Conservation (phyloP, 192 early-diverging fungal species). For the Entomortierella parvispora region DNA sequence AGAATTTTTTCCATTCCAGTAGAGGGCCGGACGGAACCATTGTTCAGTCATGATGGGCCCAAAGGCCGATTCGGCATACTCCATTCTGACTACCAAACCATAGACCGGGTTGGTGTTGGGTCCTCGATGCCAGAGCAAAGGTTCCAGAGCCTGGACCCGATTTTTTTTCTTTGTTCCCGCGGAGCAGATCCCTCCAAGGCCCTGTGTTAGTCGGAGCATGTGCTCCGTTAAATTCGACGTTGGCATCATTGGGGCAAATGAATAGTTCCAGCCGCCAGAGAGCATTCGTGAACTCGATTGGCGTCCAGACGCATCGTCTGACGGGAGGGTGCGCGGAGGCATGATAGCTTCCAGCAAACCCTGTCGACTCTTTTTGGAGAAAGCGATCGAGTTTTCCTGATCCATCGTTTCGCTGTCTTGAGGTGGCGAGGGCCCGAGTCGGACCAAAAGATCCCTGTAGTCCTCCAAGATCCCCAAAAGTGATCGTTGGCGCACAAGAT, state of each 20-base stretch:
- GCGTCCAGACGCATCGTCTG: background rate
- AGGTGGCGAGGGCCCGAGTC: no score
- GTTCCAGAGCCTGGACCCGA: conserved; percentile 34
- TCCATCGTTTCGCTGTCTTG: no score
- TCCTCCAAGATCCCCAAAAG: conserved; percentile 50
- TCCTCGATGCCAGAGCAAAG: conserved; percentile 65
- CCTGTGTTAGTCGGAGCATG: conserved; percentile 40
- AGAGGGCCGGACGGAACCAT: conserved; percentile 64
- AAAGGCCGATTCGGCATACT: conserved; percentile 58
- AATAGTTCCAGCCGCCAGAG: conserved; percentile 35
- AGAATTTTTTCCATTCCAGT: conserved; percentile 69
- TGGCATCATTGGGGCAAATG: conserved; percentile 61
- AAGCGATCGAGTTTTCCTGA: conserved; percentile 30
- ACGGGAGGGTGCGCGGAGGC: background rate
- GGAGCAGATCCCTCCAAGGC: conserved; percentile 59
- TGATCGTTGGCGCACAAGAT: conserved; percentile 53
- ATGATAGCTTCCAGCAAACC: conserved; percentile 23
- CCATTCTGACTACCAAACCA: conserved; percentile 64
- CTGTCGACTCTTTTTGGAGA: conserved; percentile 25
- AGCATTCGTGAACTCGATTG: background rate
- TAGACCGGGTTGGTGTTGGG: conserved; percentile 70
- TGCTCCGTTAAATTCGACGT: conserved; percentile 51
- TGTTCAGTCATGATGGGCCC: conserved; percentile 37
- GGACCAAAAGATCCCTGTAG: conserved; percentile 51
- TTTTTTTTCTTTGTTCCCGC: conserved; percentile 45